Base-by-base conservation (phyloP, 257 asterid species). In the Paulownia fortunei region DNA sequence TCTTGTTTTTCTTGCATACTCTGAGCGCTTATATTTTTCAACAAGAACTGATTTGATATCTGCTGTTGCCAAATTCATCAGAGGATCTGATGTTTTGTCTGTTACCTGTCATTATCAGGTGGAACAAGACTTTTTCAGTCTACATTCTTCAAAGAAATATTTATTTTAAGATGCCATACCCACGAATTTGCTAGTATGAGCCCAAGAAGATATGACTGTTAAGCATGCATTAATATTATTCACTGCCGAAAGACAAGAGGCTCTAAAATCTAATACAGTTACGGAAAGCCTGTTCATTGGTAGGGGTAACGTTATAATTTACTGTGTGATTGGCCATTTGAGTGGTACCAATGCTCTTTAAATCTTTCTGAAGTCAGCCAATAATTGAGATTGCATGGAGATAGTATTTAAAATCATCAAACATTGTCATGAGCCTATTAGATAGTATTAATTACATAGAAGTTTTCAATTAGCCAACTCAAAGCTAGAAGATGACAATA, bases 21-120 rank as follows among this genome's bases (percentile, higher is more conserved):
- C 90, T 0, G 98, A 91, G 61, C 52, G 65, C 80, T 66, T 86
- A 61, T 89, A 93, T 71, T 88, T 91, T 27, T 89, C 89, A 24
- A 89, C 72, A 55, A 93, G 97, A 77, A 78, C 60, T 37, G 87
- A 85, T 87, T 82, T 91, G 72, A 93, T 93, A 11, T 93, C 94
- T 52, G 93, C 84, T 18, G 98, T 90, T 62, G 90, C 92, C 83
- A 93, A 77, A 84, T 88, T 84, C 82, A 81, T 82, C 44, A 93
- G 69, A 52, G 95, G 90, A 78, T 93, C 98, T 18, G 88, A 11
- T 74, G 73, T 37, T 46, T 77, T 82, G 21, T 86, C 82, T n/a
- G 76, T 78, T 59, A 87, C 94, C 94, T 91, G 89, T 62, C 41
- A 78, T 54, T n/a, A 49, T 0, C 59, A 78, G 47, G 44, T 61